Conservation (phyloP, 1,139 yeast species). For the Yamadazyma taylorii region DNA sequence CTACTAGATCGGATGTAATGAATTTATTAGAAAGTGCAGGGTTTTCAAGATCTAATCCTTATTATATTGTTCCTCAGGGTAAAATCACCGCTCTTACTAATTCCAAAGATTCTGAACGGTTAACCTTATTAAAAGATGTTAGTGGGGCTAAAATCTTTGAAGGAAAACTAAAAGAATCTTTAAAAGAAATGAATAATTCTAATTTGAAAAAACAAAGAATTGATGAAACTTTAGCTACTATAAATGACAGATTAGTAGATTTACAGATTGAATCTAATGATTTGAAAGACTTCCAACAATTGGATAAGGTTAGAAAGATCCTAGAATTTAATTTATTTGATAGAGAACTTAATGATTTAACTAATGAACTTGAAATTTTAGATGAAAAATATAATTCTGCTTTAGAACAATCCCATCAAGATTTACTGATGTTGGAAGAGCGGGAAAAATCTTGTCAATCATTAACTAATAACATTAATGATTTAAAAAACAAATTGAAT, state of each 20-base stretch:
- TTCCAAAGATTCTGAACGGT: slow-evolving; percentile 81
- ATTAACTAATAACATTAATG: slow-evolving; percentile 48
- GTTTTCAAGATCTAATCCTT: slow-evolving; percentile 86
- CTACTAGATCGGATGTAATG: slow-evolving; percentile 80
- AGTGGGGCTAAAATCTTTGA: slow-evolving; percentile 96
- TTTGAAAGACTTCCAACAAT: slow-evolving; percentile 63
- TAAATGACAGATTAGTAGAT: slow-evolving; percentile 72
- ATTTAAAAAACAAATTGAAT: slow-evolving; percentile 36
- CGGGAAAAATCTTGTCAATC: slow-evolving; percentile 48
- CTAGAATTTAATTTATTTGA: slow-evolving; percentile 77
- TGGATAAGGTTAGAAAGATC: slow-evolving; percentile 69
- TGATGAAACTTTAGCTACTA: slow-evolving; percentile 68
- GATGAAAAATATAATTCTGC: slow-evolving; percentile 60
- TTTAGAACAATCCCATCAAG: slow-evolving; percentile 45
- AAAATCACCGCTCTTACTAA: slow-evolving; percentile 82
- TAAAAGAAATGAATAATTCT: slow-evolving; percentile 76
- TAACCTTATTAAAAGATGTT: slow-evolving; percentile 80
- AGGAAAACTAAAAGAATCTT: slow-evolving; percentile 71
- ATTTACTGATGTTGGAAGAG: slow-evolving; percentile 45
- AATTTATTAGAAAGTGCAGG: slow-evolving; percentile 90
- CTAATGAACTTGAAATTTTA: slow-evolving; percentile 57
- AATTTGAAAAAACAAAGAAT: slow-evolving; percentile 70
- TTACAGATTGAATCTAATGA: slow-evolving; percentile 81
- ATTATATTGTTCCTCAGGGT: slow-evolving; percentile 97
- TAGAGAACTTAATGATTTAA: slow-evolving; percentile 66